Evolutionary conservation across 2,329 filamentous ascomycete species (phyloP), one percentile per base, ranked within the genome.

Genomic region (Didymellaceae sp.): DNA sequence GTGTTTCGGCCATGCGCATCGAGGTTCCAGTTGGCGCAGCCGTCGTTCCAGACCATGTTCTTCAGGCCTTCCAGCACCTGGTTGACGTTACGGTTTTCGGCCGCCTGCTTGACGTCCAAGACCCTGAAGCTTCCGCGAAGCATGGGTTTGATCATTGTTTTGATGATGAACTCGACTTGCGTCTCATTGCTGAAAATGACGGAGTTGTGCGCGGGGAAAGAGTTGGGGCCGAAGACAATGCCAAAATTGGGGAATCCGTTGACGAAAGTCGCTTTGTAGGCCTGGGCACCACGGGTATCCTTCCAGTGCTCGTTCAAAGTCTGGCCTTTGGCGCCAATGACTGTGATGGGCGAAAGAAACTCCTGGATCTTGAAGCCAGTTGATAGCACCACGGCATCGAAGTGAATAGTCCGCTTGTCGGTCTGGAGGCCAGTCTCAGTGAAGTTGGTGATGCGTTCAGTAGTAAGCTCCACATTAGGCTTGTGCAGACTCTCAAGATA

Each of bases 291-390:
- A 14, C 10, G 37, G 18, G 9, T 6, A 10, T 39, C 37, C 10
- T 39, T 39, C 37, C 37, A 39, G 2, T 39, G 37, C 16, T 39
- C 14, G 10, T 39, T 39, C 16, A 39, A 24, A 3, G 37, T 18
- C 24, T 39, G 9, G 14, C 37, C 24, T 3, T 28, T 9, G 7
- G 9, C n/a, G 37, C 37, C 37, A 17, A 11, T 3, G 7, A 39
- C 16, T 24, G 10, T 10, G 8, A 39, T 39, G 4, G 37, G 37
- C 37, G 37, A 11, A 4, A 39, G 37, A 39, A 39, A 39, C 18
- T 39, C 6, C n/a, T 39, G 37, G 16, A 39, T 10, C 37, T 39
- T 6, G 37, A 39, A 39, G 22, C 37, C 37, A 13, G 37, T 39
- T 10, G 6, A 6, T 6, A 39, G 24, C 10, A 39, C 37, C 3